Percentiles rank a stretch among this genome's conserved stretches.
phyloP scores from a whole-genome alignment of 2,329 filamentous ascomycete species.

The Colletotrichum orchidophilum region DNA sequence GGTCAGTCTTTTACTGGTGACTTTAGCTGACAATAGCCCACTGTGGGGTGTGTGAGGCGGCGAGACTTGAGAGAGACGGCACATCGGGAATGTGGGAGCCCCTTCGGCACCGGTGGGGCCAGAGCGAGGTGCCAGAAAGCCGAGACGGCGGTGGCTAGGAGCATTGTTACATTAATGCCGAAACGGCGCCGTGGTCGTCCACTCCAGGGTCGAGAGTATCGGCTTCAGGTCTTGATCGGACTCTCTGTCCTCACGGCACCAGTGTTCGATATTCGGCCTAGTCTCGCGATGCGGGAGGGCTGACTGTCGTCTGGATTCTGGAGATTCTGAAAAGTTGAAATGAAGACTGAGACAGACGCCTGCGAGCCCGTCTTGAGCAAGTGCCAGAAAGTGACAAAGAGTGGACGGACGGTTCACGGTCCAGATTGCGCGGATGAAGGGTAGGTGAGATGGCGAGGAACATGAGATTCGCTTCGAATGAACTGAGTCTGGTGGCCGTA shows the following conservation, averaged over 20 bases:
- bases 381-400: background rate
- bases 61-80: background rate
- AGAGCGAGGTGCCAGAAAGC: background rate
- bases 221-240: background rate
- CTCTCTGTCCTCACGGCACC: background rate
- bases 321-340: background rate
- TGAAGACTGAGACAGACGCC: background rate
- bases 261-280: background rate
- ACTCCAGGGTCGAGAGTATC: background rate
- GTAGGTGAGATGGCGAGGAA: slow-evolving; percentile 24
- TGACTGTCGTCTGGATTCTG: background rate
- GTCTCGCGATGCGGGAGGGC: background rate
- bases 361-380: background rate
- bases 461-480: background rate
- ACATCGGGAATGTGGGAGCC: slow-evolving; percentile 24
- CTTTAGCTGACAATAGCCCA: background rate
- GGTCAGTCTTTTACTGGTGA: background rate
- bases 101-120: slow-evolving; percentile 21
- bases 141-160: slow-evolving; percentile 3
- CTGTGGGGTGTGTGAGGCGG: slow-evolving; percentile 1
- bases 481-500: slow-evolving; percentile 8
- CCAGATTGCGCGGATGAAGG: background rate
- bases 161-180: slow-evolving; percentile 3
- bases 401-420: slow-evolving; percentile 4
- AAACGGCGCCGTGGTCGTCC: slow-evolving; percentile 18